Conservation (phyloP, 2,329 filamentous ascomycete genomes). For the Sclerotinia subarctica region DNA sequence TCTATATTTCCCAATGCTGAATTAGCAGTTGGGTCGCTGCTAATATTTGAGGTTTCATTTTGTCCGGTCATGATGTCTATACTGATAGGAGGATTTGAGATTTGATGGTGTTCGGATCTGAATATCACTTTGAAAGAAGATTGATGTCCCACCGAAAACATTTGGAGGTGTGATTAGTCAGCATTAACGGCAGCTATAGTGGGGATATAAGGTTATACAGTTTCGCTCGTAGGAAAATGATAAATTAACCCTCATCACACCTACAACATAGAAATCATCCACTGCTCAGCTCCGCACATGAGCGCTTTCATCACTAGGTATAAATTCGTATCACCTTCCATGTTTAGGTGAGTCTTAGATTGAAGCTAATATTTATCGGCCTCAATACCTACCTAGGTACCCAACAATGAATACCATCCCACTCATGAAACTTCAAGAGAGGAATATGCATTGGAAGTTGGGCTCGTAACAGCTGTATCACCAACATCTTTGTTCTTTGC, state of each 20-base stretch:
- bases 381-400: too few species aligned
- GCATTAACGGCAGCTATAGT: neutral
- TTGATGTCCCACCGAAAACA: too few species aligned
- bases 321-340: neutral
- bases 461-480: neutral
- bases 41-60: neutral
- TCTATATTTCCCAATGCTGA: constrained; percentile 2
- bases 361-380: neutral
- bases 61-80: neutral
- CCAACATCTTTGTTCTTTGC: too few species aligned
- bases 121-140: neutral
- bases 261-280: too few species aligned
- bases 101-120: neutral
- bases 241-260: too few species aligned
- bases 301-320: neutral
- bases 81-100: neutral
- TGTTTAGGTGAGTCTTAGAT: too few species aligned
- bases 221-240: too few species aligned
- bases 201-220: too few species aligned
- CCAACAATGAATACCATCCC: neutral
- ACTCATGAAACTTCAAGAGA: neutral
- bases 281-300: neutral
- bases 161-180: neutral
- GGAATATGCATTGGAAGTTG: too few species aligned
- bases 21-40: constrained; percentile 2